phyloP scores from a whole-genome alignment of 2,329 filamentous ascomycete species.

The Davidsoniella neocaledoniae region DNA sequence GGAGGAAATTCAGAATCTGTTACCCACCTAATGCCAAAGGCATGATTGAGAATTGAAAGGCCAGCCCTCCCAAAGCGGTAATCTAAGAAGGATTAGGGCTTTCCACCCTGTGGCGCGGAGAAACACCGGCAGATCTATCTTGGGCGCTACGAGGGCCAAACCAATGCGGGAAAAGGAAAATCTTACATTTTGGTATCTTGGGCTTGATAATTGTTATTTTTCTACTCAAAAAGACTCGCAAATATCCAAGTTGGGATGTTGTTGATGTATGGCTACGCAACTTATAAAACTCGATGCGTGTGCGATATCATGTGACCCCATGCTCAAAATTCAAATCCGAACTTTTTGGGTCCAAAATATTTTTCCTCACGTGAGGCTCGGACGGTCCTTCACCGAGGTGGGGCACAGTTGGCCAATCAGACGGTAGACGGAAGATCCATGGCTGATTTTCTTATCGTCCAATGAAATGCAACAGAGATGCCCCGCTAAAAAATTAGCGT shows the following conservation, averaged over 20 bases:
- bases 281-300: not conserved
- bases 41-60: constrained; percentile 13
- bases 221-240: not conserved
- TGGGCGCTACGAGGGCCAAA: not conserved
- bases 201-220: not conserved
- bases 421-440: constrained; percentile 4
- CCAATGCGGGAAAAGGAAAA: not conserved
- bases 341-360: not conserved
- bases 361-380: constrained; percentile 8
- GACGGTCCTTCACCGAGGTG: constrained; percentile 10
- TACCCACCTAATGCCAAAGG: constrained; percentile 11
- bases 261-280: too few species aligned
- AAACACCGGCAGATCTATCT: constrained; percentile 5
- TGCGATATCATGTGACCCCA: constrained; percentile 9
- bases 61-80: constrained; percentile 11
- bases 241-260: too few species aligned
- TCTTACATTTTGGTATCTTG: not conserved
- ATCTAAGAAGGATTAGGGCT: constrained; percentile 11
- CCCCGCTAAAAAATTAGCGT: constrained; percentile 14
- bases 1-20: constrained; percentile 13
- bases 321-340: not conserved
- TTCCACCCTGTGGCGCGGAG: constrained; percentile 11
- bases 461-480: constrained; percentile 11
- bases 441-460: constrained; percentile 13
- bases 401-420: constrained; percentile 6